Evolutionary conservation across 2,329 filamentous ascomycete genomes (phyloP).

Genomic region (Ophiostoma quercus): DNA sequence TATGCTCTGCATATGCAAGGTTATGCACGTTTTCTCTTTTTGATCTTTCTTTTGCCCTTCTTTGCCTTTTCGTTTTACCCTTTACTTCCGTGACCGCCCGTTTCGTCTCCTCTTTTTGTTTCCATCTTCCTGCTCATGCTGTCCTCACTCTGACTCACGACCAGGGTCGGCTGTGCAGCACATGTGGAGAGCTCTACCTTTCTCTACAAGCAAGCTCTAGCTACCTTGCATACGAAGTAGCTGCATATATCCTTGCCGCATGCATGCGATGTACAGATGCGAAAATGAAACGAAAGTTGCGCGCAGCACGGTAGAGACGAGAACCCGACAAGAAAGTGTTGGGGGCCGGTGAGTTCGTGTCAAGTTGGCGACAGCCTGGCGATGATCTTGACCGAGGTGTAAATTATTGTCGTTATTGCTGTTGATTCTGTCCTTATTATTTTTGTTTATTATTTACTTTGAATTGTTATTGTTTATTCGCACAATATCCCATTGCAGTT

Average conservation of each 20-base stretch:
- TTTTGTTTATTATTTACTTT: neutral
- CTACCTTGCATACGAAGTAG: neutral
- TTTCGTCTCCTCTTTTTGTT: slow-evolving; percentile 7
- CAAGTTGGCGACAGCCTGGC: slow-evolving; percentile 9
- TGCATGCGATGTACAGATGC: neutral
- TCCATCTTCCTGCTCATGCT: neutral
- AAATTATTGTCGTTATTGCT: neutral
- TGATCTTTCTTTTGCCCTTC: neutral
- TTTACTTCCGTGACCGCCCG: neutral
- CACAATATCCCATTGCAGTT: neutral
- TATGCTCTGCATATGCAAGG: neutral
- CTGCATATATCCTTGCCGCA: neutral
- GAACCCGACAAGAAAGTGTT: neutral
- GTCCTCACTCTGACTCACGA: neutral
- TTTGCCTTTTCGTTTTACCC: too few species aligned
- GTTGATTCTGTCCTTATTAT: neutral
- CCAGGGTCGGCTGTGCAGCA: slow-evolving; percentile 4
- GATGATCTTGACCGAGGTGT: neutral
- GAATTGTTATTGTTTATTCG: neutral
- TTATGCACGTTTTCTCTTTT: neutral
- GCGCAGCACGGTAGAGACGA: neutral
- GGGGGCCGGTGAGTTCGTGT: slow-evolving; percentile 5
- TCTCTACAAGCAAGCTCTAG: neutral
- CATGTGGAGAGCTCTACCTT: neutral
- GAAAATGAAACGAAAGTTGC: neutral